Percentiles rank a stretch among this genome's conserved stretches.
Evolutionary conservation across 1,284 basidiomycete genomes (phyloP).

Genomic region (Xerocomus alliaceus): DNA sequence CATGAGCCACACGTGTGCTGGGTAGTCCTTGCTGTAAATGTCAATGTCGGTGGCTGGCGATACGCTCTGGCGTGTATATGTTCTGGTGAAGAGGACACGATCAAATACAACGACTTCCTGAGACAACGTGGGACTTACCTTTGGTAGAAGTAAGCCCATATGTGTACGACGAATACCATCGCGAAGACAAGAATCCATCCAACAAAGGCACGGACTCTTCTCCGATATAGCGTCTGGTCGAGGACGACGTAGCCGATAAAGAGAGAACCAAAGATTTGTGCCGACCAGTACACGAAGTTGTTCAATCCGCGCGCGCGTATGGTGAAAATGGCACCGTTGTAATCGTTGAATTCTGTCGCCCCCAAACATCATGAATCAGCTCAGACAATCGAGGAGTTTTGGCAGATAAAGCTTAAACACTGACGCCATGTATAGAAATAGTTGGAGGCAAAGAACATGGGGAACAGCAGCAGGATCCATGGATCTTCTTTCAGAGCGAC

Average conservation of each 20-base stretch:
- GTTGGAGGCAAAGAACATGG: conserved; percentile 48
- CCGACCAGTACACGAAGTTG: conserved; percentile 47
- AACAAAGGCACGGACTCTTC: conserved; percentile 55
- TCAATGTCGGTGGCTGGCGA: conserved; percentile 26
- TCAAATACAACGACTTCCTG: not conserved
- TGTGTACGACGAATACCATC: conserved; percentile 58
- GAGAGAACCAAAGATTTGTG: conserved; percentile 48
- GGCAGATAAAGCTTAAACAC: conserved; percentile 6
- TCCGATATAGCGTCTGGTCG: conserved; percentile 49
- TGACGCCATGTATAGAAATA: conserved; percentile 49
- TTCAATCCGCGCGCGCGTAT: conserved; percentile 49
- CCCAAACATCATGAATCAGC: conserved; percentile 4
- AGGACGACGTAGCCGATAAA: conserved; percentile 50
- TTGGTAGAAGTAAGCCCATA: conserved; percentile 62
- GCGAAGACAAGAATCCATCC: conserved; percentile 55
- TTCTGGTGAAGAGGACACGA: conserved; percentile 12
- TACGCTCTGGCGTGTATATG: conserved; percentile 31
- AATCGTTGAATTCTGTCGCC: conserved; percentile 46
- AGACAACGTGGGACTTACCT: conserved; percentile 39
- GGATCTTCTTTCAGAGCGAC: conserved; percentile 45
- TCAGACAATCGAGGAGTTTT: not conserved
- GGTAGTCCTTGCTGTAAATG: conserved; percentile 40
- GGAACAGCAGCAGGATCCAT: conserved; percentile 46
- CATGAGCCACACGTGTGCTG: conserved; percentile 47
- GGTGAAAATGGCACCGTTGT: conserved; percentile 48